phyloP scores from a whole-genome alignment of 192 early-diverging fungal genomes.

The Linnemannia exigua region DNA sequence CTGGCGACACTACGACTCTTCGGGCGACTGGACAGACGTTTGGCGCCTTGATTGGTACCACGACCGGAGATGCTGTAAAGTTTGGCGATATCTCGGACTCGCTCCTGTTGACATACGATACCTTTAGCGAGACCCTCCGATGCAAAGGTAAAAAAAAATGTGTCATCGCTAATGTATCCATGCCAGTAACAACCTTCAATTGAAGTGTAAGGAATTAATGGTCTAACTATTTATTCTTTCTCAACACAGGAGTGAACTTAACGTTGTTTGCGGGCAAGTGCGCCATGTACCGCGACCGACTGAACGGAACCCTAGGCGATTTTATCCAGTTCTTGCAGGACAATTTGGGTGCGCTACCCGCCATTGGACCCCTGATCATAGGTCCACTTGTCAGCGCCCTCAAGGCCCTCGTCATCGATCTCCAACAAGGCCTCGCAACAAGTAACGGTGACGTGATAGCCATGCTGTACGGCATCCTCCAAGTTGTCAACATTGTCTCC shows the following conservation, averaged over 20 bases:
- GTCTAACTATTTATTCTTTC: background rate
- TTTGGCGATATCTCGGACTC: constrained; percentile 2
- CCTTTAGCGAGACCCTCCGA: background rate
- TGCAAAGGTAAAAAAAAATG: background rate
- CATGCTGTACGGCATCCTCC: background rate
- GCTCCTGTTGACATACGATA: background rate
- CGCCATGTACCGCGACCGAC: background rate
- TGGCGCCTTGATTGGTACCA: background rate
- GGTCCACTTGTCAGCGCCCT: background rate
- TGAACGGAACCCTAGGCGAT: background rate
- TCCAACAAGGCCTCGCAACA: background rate
- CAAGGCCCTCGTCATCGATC: background rate
- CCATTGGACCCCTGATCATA: constrained; percentile 12
- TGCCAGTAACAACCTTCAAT: background rate
- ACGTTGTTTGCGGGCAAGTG: constrained; percentile 10
- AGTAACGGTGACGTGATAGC: constrained; percentile 1
- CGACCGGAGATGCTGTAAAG: background rate
- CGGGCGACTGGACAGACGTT: background rate
- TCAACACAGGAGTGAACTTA: constrained; percentile 10
- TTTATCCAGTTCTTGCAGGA: constrained; percentile 9
- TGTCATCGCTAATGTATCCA: background rate
- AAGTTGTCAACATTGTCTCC: background rate
- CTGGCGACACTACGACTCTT: background rate
- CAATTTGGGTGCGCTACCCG: background rate
- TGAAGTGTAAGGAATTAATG: background rate